Evolutionary conservation across 2,329 filamentous ascomycete genomes (phyloP), one percentile per base, ranked within the genome.

Genomic region (Pseudogymnoascus verrucosus): DNA sequence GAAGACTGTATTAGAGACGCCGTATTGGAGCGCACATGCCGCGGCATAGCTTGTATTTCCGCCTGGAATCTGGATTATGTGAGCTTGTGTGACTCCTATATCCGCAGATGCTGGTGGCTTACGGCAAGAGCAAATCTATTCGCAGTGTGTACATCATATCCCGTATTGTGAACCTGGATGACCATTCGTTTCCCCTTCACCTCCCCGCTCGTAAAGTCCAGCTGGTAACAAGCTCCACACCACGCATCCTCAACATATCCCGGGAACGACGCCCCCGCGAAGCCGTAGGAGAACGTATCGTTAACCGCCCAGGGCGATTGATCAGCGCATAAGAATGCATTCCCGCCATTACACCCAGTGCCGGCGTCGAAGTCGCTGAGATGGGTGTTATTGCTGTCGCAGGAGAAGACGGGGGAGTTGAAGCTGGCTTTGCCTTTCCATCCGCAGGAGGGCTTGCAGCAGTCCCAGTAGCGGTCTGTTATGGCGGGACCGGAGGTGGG

Each of bases 151-250:
- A 85, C 71, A 67, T 85, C 82, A 12, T 76, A 78, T 3, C 82
- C 83, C 14, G 82, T 85, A 68, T 86, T 86, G 16, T 80, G 83
- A 6, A 82, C 82, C 74, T 86, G 84, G 31, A 86, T 79, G 40
- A 86, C 77, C 79, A 86, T 80, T 71, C 78, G 84, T 76, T 86
- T 85, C 60, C 83, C 82, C 51, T 71, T 68, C 19, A 84, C 76
- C 0, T 79, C 72, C 3, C 79, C 80, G 70, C 78, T 80, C 7
- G 82, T 85, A 70, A 87, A 85, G 8, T 82, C 84, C 62, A 87
- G 74, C 73, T 85, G 80, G 72, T 85, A 86, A 75, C 84, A 86
- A 72, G 80, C 74, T 68, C 81, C 83, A 72, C 81, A 83, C 76
- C 79, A 80, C 14, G 69, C 69, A 39, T 71, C 72, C 69, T 82